Percentiles rank a stretch among this genome's conserved stretches.
phyloP scores from a whole-genome alignment of 257 asterid genomes.

The Solanum bulbocastanum region DNA sequence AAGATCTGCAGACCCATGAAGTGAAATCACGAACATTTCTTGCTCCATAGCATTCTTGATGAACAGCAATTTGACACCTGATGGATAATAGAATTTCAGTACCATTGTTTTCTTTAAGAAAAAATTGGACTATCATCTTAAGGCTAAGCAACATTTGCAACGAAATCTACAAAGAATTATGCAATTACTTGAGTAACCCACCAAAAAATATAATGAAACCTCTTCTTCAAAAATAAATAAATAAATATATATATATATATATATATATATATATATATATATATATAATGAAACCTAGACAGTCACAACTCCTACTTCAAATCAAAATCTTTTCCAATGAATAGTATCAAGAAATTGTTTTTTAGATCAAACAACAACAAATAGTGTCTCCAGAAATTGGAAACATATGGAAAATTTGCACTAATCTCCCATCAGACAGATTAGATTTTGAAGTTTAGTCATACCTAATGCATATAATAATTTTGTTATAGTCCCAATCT shows the following conservation, averaged over 20 bases:
- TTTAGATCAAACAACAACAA: neutral
- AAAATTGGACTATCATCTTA: neutral
- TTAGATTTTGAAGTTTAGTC: neutral
- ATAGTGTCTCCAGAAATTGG: neutral
- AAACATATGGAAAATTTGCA: neutral
- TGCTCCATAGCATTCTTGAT: constrained; percentile 99
- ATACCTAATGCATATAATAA: constrained; percentile 44
- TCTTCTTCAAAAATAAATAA: neutral
- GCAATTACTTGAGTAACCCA: neutral
- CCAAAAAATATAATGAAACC: neutral
- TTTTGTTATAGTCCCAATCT: constrained; percentile 99
- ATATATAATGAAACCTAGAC: neutral
- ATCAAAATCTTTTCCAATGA: neutral
- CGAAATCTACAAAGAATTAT: neutral
- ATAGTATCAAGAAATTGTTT: neutral
- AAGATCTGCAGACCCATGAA: constrained; percentile 95
- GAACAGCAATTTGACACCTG: constrained; percentile 99
- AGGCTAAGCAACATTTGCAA: neutral
- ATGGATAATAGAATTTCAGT: constrained; percentile 5
- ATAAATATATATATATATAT: neutral
- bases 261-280: neutral
- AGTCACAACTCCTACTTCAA: neutral
- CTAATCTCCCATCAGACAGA: neutral
- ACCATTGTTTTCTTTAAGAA: neutral
- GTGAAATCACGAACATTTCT: constrained; percentile 86